A percentile compares a stretch with the other conserved stretches of the same genome.
These are phyloP conservation scores for Boletus eberwhitei DNA, from an alignment of 768 basidiomycete species.

Conservation along the genomic window DNA sequence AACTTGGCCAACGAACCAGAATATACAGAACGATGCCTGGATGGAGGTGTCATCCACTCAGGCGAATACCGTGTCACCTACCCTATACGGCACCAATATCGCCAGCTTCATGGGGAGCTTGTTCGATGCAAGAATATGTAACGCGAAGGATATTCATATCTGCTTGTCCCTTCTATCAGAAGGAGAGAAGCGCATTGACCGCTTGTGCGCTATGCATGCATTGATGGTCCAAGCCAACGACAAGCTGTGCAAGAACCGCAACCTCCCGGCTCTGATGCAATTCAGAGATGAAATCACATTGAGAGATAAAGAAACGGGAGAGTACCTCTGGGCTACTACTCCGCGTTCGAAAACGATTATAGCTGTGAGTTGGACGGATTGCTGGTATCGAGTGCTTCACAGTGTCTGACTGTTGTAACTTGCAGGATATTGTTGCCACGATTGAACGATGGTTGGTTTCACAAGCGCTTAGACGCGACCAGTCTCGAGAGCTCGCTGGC, in stretches of 20 bases:
- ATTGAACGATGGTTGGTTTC: constrained; percentile 28
- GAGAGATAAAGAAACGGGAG: constrained; percentile 10
- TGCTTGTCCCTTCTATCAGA: constrained; percentile 27
- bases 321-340: constrained; percentile 21
- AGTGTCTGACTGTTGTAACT: neutral
- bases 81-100: constrained; percentile 24
- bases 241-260: constrained; percentile 29
- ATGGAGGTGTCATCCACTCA: neutral
- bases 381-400: neutral
- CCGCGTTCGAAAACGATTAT: constrained; percentile 17
- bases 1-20: neutral
- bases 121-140: constrained; percentile 24
- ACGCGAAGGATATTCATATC: constrained; percentile 27
- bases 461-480: constrained; percentile 21
- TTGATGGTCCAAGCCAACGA: constrained; percentile 32
- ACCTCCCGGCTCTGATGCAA: constrained; percentile 12
- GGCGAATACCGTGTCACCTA: constrained; percentile 3
- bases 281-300: constrained; percentile 20
- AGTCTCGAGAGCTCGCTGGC: neutral
- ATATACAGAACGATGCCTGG: constrained; percentile 17
- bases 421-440: constrained; percentile 25
- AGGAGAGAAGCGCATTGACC: constrained; percentile 22
- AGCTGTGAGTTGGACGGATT: constrained; percentile 11
- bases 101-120: constrained; percentile 34
- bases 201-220: constrained; percentile 35